A percentile compares a stretch with the other conserved stretches of the same genome.
Conservation (phyloP, 1,284 basidiomycete genomes). For the Malassezia slooffiae region DNA sequence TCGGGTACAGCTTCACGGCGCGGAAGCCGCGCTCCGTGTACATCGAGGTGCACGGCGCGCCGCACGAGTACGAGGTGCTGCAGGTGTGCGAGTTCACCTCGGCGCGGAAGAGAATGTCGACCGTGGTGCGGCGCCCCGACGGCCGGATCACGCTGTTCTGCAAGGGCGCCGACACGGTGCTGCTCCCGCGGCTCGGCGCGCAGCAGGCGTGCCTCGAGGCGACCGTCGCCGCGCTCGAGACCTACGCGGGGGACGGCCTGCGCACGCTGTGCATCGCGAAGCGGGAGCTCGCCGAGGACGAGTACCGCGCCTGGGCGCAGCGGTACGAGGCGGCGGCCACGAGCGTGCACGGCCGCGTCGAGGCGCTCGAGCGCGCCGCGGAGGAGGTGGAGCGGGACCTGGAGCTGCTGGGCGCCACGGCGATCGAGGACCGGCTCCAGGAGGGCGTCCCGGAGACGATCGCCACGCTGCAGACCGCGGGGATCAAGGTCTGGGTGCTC, state of each 20-base stretch:
- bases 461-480: conserved; percentile 90
- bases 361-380: conserved; percentile 85
- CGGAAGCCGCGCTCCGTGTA: conserved; percentile 93
- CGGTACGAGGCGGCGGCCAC: conserved; percentile 85
- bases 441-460: conserved; percentile 98
- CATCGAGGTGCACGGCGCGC: conserved; percentile 63
- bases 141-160: conserved; percentile 88
- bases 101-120: conserved; percentile 94
- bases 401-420: conserved; percentile 84
- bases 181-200: conserved; percentile 32
- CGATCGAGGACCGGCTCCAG: conserved; percentile 96
- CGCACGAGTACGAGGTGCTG: conserved; percentile 75
- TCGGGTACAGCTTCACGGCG: conserved; percentile 86
- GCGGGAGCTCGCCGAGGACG: conserved; percentile 76
- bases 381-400: conserved; percentile 92
- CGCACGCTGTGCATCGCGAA: conserved; percentile 93
- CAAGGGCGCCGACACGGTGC: conserved; percentile 97
- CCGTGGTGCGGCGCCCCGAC: conserved; percentile 72
- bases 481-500: conserved; percentile 97
- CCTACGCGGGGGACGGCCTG: conserved; percentile 74
- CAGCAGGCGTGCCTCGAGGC: conserved; percentile 70
- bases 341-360: conserved; percentile 80
- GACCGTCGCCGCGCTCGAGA: conserved; percentile 77
- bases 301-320: conserved; percentile 76
- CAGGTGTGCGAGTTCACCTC: conserved; percentile 99